Evolutionary conservation across 306 rosid genomes (phyloP), one percentile per base, ranked within the genome.

Genomic region (Casuarina glauca): DNA sequence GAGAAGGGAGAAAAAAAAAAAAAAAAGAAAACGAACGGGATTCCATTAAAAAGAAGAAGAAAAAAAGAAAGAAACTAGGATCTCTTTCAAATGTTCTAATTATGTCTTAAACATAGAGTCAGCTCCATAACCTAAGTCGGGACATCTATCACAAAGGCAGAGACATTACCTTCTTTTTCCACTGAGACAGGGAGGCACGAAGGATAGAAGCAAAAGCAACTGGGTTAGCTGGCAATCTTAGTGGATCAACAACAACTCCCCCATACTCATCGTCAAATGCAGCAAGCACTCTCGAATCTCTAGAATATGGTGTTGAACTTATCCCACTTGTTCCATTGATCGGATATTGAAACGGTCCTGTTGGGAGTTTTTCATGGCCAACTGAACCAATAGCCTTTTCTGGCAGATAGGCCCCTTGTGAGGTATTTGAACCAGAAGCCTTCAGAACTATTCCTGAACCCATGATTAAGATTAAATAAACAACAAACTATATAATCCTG

Each of bases 261-360:
- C 91, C 99, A 80, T 95, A 95, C 80, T 88, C 90, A 73, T 95
- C 99, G 83, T 91, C 97, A 76, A 87, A 80, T 11, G 97, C 93
- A 68, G 86, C 90, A 73, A 95, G 95, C 20, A 87, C 57, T 75
- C 87, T 81, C 64, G 66, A 61, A 69, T 91, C 91, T 77, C 82
- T 83, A 6, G 82, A 77, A 82, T 64, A 81, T 73, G 89, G 75
- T 19, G 75, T 83, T 1, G 86, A 80, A 62, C 53, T 71, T 69
- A 86, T 64, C 35, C 89, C 93, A 79, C 83, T 90, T 45, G 84
- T 71, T 74, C 93, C 97, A 73, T 88, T 87, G 58, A 88, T 72
- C 70, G 50, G 43, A 82, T 72, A 69, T 0, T 77, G 77, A 69
- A 78, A 82, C 8, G 82, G 71, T 68, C 84, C 89, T 53, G 84